Evolutionary conservation across 352 stramenopile species (phyloP).

Genomic region (Pythium volutum): DNA sequence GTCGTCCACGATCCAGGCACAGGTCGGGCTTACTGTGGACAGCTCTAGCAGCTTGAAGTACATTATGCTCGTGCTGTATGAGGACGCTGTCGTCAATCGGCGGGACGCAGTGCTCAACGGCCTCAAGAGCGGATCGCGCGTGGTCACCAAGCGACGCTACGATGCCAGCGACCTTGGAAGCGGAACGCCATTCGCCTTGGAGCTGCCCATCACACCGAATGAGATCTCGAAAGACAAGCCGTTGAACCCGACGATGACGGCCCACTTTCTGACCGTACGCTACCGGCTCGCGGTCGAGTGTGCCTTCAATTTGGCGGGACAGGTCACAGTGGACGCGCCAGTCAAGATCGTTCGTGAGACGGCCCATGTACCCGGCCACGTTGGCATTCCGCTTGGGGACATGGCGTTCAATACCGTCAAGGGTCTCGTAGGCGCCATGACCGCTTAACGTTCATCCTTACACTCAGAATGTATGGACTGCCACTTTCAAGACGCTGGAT

Average conservation of each 20-base stretch:
- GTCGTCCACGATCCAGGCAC: constrained; percentile 2
- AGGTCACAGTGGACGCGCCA: not conserved
- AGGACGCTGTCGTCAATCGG: not conserved
- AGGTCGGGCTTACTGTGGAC: not conserved
- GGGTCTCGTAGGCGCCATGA: not conserved
- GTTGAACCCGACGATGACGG: constrained; percentile 5
- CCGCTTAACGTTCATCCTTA: not conserved
- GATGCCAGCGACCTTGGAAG: not conserved
- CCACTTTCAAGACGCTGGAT: no score
- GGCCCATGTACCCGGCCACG: not conserved
- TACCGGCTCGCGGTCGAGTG: constrained; percentile 12
- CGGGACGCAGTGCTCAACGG: not conserved
- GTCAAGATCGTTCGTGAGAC: constrained; percentile 5
- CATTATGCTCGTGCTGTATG: not conserved
- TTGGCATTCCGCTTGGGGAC: not conserved
- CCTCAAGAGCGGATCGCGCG: constrained; percentile 1
- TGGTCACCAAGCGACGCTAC: not conserved
- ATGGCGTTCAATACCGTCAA: not conserved
- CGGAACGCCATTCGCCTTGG: not conserved
- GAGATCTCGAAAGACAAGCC: not conserved
- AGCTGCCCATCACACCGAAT: constrained; percentile 6
- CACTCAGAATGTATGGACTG: no score
- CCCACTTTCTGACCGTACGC: constrained; percentile 4
- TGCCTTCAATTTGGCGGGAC: not conserved
- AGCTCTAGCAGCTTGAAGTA: not conserved